Conservation (phyloP, 164 flowering plant genomes). For the Annona squamosa region DNA sequence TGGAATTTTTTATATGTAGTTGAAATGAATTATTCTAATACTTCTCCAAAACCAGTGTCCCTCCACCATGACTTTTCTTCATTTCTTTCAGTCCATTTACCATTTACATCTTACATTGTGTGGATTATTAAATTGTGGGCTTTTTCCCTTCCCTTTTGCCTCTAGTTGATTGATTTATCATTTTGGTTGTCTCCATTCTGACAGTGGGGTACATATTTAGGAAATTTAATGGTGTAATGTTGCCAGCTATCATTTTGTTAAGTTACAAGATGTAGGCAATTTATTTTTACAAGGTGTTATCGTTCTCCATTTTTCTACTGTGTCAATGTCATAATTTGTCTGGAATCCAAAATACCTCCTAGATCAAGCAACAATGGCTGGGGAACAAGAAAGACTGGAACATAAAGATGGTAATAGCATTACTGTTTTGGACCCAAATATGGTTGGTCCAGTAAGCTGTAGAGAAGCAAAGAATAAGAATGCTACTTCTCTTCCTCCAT, state of each 20-base stretch:
- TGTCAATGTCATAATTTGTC: not conserved
- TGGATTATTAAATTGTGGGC: not conserved
- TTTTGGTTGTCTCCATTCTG: not conserved
- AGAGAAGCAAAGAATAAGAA: conserved; percentile 33
- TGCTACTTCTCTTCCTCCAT: not conserved
- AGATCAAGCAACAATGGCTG: conserved; percentile 32
- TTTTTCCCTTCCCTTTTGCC: not conserved
- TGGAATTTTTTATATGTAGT: too few species aligned
- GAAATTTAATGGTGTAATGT: not conserved
- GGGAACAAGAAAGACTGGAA: conserved; percentile 31
- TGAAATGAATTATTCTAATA: too few species aligned
- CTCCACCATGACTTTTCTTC: too few species aligned
- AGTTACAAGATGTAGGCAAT: too few species aligned
- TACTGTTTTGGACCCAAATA: conserved; percentile 27
- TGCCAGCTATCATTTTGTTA: too few species aligned
- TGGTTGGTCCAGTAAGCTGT: conserved; percentile 28
- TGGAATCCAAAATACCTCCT: conserved; percentile 27
- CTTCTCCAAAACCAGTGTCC: too few species aligned
- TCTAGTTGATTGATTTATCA: not conserved
- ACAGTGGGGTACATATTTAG: not conserved
- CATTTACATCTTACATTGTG: not conserved
- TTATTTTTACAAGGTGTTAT: too few species aligned
- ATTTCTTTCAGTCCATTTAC: too few species aligned
- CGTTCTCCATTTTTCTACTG: not conserved
- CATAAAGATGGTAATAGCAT: conserved; percentile 26